Base-by-base conservation (phyloP, 305 asterid genomes). In the Ilex paraguariensis region DNA sequence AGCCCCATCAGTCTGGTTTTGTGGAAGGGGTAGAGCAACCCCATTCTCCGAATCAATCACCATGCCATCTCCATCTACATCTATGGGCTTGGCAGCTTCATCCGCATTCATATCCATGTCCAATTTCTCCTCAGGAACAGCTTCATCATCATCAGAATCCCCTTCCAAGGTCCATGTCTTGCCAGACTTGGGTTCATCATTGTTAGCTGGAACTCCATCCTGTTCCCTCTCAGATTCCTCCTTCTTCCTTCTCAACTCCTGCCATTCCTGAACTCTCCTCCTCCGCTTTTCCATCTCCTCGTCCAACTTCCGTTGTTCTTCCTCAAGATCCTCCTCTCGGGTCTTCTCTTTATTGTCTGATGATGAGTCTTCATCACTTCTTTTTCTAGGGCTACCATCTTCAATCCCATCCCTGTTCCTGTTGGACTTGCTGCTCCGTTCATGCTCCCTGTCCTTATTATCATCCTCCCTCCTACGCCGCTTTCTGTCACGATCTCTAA, bases 261-360 rank as follows among this genome's bases (percentile, higher is more conserved):
- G 99, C 99, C 97, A 93, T 78, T 93, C 99, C 76, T 90, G 96
- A 65, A 90, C 99, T 76, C 99, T 83, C 77, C 90, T 86, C 36
- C 97, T 85, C 72, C 97, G 74, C 64, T 90, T 90, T 61, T 87
- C 97, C 87, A 86, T 86, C 75, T 93, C 97, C 28, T 93, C 97
- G 16, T 87, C 99, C 80, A 93, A 73, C 70, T 84, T 84, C 75
- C 78, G 78, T 68, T 90, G 96, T 71, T 93, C 98, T 70, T 90
- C 97, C 46, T 85, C 98, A 51, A 86, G 70, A 75, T 85, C 90
- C 56, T 90, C 95, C 66, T 90, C 99, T 53, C 84, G 73, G 7
- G 81, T 76, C 66, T 70, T 81, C 70, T 79, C 87, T 60, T 78
- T 77, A 58, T 65, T 61, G 57, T 66, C 16, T 11, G n/a, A 69